Evolutionary conservation across 306 rosid species (phyloP), one percentile per base, ranked within the genome.

Genomic region (Styphnolobium japonicum): DNA sequence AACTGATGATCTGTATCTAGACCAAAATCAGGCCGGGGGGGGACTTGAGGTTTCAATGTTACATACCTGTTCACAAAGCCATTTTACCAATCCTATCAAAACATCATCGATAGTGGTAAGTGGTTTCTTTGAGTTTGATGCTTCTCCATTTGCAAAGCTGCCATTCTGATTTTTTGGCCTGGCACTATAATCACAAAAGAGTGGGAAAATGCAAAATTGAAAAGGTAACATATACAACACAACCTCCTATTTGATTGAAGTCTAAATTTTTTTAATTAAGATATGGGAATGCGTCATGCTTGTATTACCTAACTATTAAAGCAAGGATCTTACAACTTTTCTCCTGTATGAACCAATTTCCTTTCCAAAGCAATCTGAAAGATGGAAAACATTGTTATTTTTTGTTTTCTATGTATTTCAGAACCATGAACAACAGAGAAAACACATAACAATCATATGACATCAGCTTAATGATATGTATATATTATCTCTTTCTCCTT

Each of bases 251-350:
- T 74, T 36, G 22, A 53, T 66, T 75, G 23, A 80, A 78, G 62
- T 79, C 71, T 29, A 12, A 58, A 55, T 74, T 8, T 52, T 81
- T 27, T 80, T 37, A 46, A 78, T 60, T 57, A 64, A 52, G 55
- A 40, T 55, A 55, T 53, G 10, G 46, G 49, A 75, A 63, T 25
- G 76, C 36, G 48, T 29, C 42, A 29, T 14, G 39, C 55, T 72
- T 77, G 63, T 52, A 75, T 72, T 88, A 96, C 99, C 99, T 93
- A 67, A 86, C 96, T 76, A 93, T 88, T 61, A 80, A 65, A 67
- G 93, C 94, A 81, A 96, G 96, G 85, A 93, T 89, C 90, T 90
- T 96, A 80, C 99, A 96, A 86, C 99, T 96, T 90, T 96, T 93
- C 86, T 93, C 98, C 81, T 93, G 99, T 65, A 93, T 66, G 80